phyloP scores from a whole-genome alignment of 495 filamentous ascomycete genomes.

The Aspergillus ellipticus region DNA sequence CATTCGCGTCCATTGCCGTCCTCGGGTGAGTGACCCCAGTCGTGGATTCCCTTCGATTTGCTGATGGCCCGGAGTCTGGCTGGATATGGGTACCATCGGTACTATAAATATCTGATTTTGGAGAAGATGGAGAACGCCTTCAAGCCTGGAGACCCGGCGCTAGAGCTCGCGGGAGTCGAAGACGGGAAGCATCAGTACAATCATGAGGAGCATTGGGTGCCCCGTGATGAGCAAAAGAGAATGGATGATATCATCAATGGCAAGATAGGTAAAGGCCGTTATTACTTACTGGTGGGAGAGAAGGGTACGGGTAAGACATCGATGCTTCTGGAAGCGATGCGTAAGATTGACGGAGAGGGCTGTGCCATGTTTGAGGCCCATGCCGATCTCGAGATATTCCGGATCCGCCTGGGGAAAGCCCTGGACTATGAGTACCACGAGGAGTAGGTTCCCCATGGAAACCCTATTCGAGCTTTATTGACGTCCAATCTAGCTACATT shows the following conservation, averaged over 20 bases:
- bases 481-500: slow-evolving; percentile 73
- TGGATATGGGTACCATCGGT: slow-evolving; percentile 78
- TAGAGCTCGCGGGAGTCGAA: slow-evolving; percentile 78
- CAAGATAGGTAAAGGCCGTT: slow-evolving; percentile 60
- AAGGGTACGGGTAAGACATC: slow-evolving; percentile 95
- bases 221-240: slow-evolving; percentile 70
- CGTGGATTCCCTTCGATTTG: not conserved
- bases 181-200: slow-evolving; percentile 49
- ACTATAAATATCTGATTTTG: slow-evolving; percentile 86
- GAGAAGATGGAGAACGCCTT: slow-evolving; percentile 95
- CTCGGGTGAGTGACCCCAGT: slow-evolving; percentile 59
- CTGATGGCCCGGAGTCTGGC: slow-evolving; percentile 51
- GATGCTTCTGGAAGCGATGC: slow-evolving; percentile 94
- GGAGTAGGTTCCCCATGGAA: slow-evolving; percentile 39
- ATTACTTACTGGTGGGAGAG: slow-evolving; percentile 91
- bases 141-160: slow-evolving; percentile 81
- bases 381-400: slow-evolving; percentile 91
- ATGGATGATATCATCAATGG: slow-evolving; percentile 80
- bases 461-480: slow-evolving; percentile 21
- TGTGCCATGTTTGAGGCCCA: slow-evolving; percentile 95
- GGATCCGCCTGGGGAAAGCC: slow-evolving; percentile 84
- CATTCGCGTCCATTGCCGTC: slow-evolving; percentile 78
- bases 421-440: slow-evolving; percentile 89
- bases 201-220: slow-evolving; percentile 73
- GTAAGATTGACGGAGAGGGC: slow-evolving; percentile 79